These are phyloP conservation scores for Cruciata laevipes DNA, from an alignment of 257 asterid species.

Conservation along the genomic window DNA sequence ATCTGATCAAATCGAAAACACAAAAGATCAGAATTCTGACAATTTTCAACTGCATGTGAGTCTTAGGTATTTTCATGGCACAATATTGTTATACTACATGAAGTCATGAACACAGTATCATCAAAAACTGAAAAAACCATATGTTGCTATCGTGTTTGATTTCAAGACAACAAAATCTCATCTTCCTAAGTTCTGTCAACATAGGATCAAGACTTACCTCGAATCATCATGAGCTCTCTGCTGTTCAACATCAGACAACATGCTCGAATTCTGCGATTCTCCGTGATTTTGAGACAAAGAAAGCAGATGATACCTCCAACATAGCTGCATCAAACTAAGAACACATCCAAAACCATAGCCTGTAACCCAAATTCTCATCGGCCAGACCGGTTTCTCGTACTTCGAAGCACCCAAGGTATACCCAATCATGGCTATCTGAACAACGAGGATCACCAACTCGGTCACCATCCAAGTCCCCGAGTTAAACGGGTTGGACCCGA, in stretches of 20 bases:
- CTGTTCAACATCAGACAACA: conserved; percentile 51
- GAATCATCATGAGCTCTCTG: conserved; percentile 51
- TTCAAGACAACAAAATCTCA: not conserved
- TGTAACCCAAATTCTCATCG: conserved; percentile 77
- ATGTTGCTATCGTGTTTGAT: too few relatives aligned
- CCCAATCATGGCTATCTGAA: conserved; percentile 40
- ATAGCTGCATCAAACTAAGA: conserved; percentile 43
- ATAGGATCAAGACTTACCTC: conserved; percentile 37
- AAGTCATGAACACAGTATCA: too few relatives aligned
- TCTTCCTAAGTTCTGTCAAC: not conserved
- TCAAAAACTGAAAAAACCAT: not conserved
- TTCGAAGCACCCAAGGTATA: conserved; percentile 46
- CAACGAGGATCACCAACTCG: conserved; percentile 45
- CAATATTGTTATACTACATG: too few relatives aligned
- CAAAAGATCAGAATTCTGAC: not conserved
- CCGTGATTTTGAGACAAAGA: conserved; percentile 15
- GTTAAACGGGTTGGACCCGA: conserved; percentile 80
- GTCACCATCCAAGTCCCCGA: conserved; percentile 63
- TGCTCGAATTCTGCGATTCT: conserved; percentile 17
- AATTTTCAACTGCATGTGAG: too few relatives aligned
- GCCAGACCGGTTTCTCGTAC: conserved; percentile 83
- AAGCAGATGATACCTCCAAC: conserved; percentile 43
- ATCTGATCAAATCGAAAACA: conserved; percentile 30
- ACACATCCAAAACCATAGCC: conserved; percentile 76
- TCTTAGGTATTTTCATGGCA: too few relatives aligned